phyloP scores from a whole-genome alignment of 176 grass and related monocot genomes.

The Sorghum bicolor region Sorghum_bicolor_NCBIv3 NC_012878.2:52421001-52421500 shows the following conservation, averaged over 20 bases:
- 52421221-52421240: not conserved
- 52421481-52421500: not conserved
- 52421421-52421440: not conserved
- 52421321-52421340: not conserved
- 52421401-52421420: not conserved
- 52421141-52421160: not conserved
- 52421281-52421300: not conserved
- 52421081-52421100: not conserved
- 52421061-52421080: conserved; percentile 14
- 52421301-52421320: not conserved
- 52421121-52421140: not conserved
- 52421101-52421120: not conserved
- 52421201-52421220: not conserved
- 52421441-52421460: not conserved
- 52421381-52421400: not conserved
- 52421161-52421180: not conserved
- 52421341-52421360: not conserved
- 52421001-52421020: not conserved
- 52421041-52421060: not conserved
- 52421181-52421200: not conserved
- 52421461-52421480: not conserved
- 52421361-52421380: not conserved
- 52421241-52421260: not conserved
- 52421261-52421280: not conserved
- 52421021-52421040: not conserved